Evolutionary conservation across 352 stramenopile genomes (phyloP), one percentile per base, ranked within the genome.

Genomic region (Phytophthora pinifolia): DNA sequence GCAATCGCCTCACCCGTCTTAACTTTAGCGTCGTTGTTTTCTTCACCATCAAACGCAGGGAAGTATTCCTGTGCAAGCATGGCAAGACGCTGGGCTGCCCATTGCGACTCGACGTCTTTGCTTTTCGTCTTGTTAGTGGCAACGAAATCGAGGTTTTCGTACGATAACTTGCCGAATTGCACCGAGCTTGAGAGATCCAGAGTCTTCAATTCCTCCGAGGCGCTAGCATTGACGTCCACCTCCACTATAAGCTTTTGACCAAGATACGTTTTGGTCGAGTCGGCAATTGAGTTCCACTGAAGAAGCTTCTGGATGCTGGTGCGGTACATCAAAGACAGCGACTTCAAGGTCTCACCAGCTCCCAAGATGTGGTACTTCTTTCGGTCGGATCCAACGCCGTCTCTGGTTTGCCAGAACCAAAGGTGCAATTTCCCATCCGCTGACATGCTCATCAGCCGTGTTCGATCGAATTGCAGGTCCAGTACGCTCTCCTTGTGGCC

Each of bases 311-410:
- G 62, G 17, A 85, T 82, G 12, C 79, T 93, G 4, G 79, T 79
- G 31, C 72, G 83, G n/a, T 93, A 93, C 49, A 83, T 83, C 25
- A 93, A 66, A 39, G 80, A 93, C 5, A 93, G 44, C 9, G 79
- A 86, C 9, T 74, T 73, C 20, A 93, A 54, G 9, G 80, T 91
- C 48, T 91, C 80, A 1, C 83, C 78, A 0, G 80, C 65, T 5
- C 78, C 75, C 0, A 93, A 62, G 36, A 93, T 84, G 53, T 91
- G 80, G 41, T 88, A 88, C 38, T 88, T 90, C 32, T 79, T 86
- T 25, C 65, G 56, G 33, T 83, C 68, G 7, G 49, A 58, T 9
- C 65, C 65, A 15, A 75, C 56, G 8, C 67, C 68, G 30, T 80
- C 59, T 30, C 68, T 65, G 4, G 67, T 74, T 42, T 91, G 75